Conservation (phyloP, 148 eudicot species). For the Beta vulgaris region DNA sequence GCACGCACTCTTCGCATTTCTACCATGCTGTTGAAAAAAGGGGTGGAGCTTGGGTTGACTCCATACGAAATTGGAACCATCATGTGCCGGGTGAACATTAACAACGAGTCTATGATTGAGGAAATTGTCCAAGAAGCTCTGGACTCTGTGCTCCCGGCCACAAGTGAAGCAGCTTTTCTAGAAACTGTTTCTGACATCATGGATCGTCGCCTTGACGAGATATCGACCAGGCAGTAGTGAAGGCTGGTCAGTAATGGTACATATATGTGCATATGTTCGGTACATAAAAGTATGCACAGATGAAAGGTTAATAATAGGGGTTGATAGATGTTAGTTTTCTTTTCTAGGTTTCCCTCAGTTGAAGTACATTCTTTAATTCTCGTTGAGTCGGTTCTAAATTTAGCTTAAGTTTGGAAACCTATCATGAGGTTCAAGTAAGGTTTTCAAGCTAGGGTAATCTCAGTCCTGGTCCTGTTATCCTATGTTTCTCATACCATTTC, state of each 20-base stretch:
- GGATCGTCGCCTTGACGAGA: conserved; percentile 57
- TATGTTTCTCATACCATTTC: conserved; percentile 5
- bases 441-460: conserved; percentile 24
- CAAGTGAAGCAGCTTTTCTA: conserved; percentile 58
- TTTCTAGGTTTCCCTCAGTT: conserved; percentile 12
- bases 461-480: conserved; percentile 19
- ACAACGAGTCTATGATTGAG: conserved; percentile 58
- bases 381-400: conserved; percentile 9
- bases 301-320: conserved; percentile 24
- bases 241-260: conserved; percentile 13
- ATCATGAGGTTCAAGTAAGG: conserved; percentile 22
- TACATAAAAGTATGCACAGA: conserved; percentile 31
- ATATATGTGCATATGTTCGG: conserved; percentile 30
- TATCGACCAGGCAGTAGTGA: conserved; percentile 18
- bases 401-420: conserved; percentile 20
- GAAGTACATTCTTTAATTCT: conserved; percentile 34
- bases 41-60: conserved; percentile 57
- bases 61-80: conserved; percentile 71
- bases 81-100: conserved; percentile 69
- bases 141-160: conserved; percentile 52
- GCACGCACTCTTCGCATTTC: conserved; percentile 67
- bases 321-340: conserved; percentile 8
- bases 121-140: conserved; percentile 61
- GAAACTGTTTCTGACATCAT: conserved; percentile 59
- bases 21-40: conserved; percentile 79